Base-by-base conservation (phyloP, 1,139 yeast species). In the Nadsonia commutata region DNA sequence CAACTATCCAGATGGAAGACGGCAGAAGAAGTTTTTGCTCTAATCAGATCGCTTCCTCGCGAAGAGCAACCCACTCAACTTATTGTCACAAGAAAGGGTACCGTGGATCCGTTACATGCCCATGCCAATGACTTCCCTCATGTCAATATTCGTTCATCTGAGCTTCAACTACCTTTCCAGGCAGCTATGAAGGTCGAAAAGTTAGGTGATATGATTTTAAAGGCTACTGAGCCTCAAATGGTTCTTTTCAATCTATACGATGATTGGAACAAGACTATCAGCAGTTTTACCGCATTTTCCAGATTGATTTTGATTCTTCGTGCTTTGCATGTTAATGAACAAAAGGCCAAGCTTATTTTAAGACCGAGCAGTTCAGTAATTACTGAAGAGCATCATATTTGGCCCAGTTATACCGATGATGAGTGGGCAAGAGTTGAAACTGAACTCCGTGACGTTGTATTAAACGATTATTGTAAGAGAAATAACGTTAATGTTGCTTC, bases 1-100 rank as follows among this genome's bases (percentile, higher is more conserved):
- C 97, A 90, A 58, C 67, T 93, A 49, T 93, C 97, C 0, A 90
- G 90, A 58, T 93, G 98, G 98, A 90, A 90, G 59, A 80, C 97
- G 1, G 98, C 98, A 0, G 99, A 93, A 62, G 98, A 90, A 63
- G 94, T 86, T 20, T 90, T 95, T 9, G 95, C 95, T 0, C 67
- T 90, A 50, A 73, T 90, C 20, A 71, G 96, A 41, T 84, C 97
- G 0, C 64, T 90, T 46, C 97, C 97, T 1, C 72, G 76, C 45
- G 96, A 90, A 57, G 96, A 90, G 60, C 96, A 88, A 56, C 98
- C 98, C 1, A 81, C 81, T 54, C 95, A 88, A 60, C 67, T 93
- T 46, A 83, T 90, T 57, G 88, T 84, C 9, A 82, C 96, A 0
- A 70, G 97, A 53, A 84, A 82, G 56, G 95, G 95, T 19, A 81